Conservation (phyloP, 139 green algal genomes). For the Bryopsis sp. region DNA sequence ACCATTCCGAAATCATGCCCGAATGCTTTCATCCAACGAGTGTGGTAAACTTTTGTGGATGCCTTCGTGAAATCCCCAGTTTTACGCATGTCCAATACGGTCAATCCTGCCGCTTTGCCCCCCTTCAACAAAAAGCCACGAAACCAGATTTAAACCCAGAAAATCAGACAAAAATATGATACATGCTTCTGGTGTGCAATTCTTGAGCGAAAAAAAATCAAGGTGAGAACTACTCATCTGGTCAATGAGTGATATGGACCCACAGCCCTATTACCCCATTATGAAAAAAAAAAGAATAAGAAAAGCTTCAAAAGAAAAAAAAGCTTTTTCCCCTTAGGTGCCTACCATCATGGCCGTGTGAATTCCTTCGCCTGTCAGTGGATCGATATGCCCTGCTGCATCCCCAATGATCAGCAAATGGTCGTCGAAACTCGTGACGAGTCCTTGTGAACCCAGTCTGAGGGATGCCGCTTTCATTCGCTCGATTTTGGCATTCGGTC, state of each 20-base stretch:
- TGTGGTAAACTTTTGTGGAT: constrained; percentile 50
- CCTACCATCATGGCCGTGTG: constrained; percentile 85
- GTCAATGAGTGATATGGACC: too few species aligned
- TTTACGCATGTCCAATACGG: constrained; percentile 56
- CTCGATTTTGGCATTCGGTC: constrained; percentile 81
- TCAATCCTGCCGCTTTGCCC: constrained; percentile 71
- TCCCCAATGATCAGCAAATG: constrained; percentile 84
- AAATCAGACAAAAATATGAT: too few species aligned
- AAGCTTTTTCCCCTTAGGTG: neutral
- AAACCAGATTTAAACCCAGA: neutral
- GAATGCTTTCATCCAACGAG: constrained; percentile 55
- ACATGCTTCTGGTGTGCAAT: too few species aligned
- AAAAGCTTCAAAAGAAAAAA: neutral
- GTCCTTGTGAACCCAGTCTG: constrained; percentile 62
- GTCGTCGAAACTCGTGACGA: constrained; percentile 65
- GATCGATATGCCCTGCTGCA: constrained; percentile 84
- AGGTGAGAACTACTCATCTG: too few species aligned
- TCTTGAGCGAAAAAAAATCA: too few species aligned
- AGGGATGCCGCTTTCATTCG: constrained; percentile 76
- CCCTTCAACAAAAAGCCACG: constrained; percentile 29
- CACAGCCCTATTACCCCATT: constrained; percentile 2
- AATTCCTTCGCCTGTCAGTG: constrained; percentile 82
- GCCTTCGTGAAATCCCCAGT: constrained; percentile 62
- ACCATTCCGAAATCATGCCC: constrained; percentile 79
- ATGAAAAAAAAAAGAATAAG: neutral